Base-by-base conservation (phyloP, 495 filamentous ascomycete genomes). In the Tetracladium setigerum region DNA sequence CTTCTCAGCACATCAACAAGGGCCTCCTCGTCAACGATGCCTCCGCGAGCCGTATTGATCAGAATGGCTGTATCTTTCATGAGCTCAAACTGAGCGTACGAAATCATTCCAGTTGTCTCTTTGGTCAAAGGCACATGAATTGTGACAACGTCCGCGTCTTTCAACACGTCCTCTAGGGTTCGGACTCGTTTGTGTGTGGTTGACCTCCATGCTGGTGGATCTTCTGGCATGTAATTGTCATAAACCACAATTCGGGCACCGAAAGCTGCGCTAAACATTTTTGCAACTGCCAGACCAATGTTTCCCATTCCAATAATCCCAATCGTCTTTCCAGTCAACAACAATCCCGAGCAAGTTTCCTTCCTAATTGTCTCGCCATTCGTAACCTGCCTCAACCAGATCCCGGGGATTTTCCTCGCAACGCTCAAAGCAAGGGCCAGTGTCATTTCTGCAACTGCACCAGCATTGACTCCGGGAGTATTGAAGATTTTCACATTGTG, bases 21-120 rank as follows among this genome's bases (percentile, higher is more conserved):
- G 0, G 69, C 74, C 4, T 42, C 35, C 51, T 83, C 78, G 44
- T 80, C 67, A 5, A 82, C 71, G 45, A 81, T 74, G 0, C 77
- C 78, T 2, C 78, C 78, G 2, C 78, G 63, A 5, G 72, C 68
- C 34, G 78, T 68, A 54, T 83, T 81, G 41, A 81, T 58, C 11
- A 83, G 19, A n/a, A 82, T 44, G 3, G 71, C 63, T 31, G 72
- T 61, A 0, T 58, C 49, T 12, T 57, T 61, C 75, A 83, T 81
- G 12, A 59, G 37, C 15, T 48, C 30, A 12, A 83, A 60, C 57
- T 82, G 77, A 0, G 62, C 47, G 0, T 53, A 54, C 1, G 63
- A 65, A 31, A 83, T 64, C 43, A 78, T 52, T 35, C 70, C 64
- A 14, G 64, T 22, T 5, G 73, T 77, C 7, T 27, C 22, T 7